These are phyloP conservation scores for Dipodascopsis tothii DNA, from an alignment of 805 yeast genomes.

Conservation along the genomic window DNA sequence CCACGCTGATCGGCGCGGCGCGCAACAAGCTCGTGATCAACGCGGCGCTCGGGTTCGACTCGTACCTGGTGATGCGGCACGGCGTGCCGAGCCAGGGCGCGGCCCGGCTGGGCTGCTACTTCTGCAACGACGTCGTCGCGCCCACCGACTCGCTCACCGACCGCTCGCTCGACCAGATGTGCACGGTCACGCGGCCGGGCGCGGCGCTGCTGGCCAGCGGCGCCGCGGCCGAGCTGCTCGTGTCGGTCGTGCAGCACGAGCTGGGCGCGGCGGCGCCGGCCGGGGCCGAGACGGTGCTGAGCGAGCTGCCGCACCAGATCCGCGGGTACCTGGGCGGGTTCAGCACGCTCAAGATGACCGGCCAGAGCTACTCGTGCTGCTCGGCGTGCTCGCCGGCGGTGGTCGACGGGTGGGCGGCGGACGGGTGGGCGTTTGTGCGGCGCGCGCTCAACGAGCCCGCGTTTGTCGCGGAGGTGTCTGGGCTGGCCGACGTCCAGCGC, in stretches of 20 bases:
- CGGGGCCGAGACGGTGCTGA: conserved; percentile 41
- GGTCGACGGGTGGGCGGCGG: conserved; percentile 40
- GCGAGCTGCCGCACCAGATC: conserved; percentile 79
- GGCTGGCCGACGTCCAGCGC: conserved; percentile 64
- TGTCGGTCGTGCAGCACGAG: conserved; percentile 65
- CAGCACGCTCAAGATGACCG: conserved; percentile 53
- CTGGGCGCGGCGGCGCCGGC: conserved; percentile 41
- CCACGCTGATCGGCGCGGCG: conserved; percentile 70
- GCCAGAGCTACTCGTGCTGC: conserved; percentile 70
- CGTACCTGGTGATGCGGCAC: conserved; percentile 89
- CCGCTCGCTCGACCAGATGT: conserved; percentile 92
- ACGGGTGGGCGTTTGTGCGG: conserved; percentile 78
- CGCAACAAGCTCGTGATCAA: conserved; percentile 69
- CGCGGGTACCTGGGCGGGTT: conserved; percentile 75
- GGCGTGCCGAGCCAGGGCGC: conserved; percentile 41
- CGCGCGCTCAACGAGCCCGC: conserved; percentile 57
- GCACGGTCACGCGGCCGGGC: conserved; percentile 97
- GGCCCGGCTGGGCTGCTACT: conserved; percentile 79
- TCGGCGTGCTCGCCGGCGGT: conserved; percentile 76
- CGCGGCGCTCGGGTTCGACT: conserved; percentile 92
- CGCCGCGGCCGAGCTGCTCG: conserved; percentile 73
- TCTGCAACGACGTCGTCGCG: conserved; percentile 91
- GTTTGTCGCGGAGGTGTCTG: conserved; percentile 71
- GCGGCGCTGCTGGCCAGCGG: conserved; percentile 84
- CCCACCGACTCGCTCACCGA: conserved; percentile 84